A percentile compares a stretch with the other conserved stretches of the same genome.
Conservation (phyloP, 345 rosid genomes). For the Orychophragmus violaceus region DNA sequence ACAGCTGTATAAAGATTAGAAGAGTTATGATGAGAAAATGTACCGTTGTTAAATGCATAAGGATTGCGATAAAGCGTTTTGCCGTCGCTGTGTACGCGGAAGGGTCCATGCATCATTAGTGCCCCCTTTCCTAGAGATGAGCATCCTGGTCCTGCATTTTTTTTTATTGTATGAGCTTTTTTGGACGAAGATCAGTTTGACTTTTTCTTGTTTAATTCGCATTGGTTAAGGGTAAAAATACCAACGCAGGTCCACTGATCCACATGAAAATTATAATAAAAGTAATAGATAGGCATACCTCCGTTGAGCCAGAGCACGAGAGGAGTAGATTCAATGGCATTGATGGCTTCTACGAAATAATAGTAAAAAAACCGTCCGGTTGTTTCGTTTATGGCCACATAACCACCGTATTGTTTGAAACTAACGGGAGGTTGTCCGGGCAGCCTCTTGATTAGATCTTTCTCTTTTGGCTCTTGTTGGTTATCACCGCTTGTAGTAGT, state of each 20-base stretch:
- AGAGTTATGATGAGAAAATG: too few species aligned
- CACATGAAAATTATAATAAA: too few species aligned
- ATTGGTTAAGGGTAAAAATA: neutral
- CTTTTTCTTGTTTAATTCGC: neutral
- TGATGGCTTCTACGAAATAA: constrained; percentile 52
- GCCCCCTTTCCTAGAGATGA: constrained; percentile 52
- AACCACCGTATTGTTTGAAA: constrained; percentile 55
- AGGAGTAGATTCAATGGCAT: constrained; percentile 37
- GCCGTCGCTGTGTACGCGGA: constrained; percentile 50
- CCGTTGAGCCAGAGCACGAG: constrained; percentile 82
- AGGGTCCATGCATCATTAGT: constrained; percentile 55
- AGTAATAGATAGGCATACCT: constrained; percentile 23
- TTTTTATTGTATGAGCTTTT: neutral
- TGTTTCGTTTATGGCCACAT: constrained; percentile 40
- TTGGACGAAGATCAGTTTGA: neutral
- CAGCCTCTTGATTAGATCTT: constrained; percentile 39
- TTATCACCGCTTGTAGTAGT: too few species aligned
- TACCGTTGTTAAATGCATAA: constrained; percentile 60
- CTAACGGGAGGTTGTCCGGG: constrained; percentile 49
- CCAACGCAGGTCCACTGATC: too few species aligned
- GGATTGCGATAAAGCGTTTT: constrained; percentile 41
- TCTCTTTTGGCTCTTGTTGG: constrained; percentile 32
- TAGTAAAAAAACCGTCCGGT: constrained; percentile 50
- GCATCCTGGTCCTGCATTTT: constrained; percentile 54
- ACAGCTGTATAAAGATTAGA: too few species aligned